These are phyloP conservation scores for Tuber melanosporum DNA, from an alignment of 495 filamentous ascomycete species.

Conservation along the genomic window DNA sequence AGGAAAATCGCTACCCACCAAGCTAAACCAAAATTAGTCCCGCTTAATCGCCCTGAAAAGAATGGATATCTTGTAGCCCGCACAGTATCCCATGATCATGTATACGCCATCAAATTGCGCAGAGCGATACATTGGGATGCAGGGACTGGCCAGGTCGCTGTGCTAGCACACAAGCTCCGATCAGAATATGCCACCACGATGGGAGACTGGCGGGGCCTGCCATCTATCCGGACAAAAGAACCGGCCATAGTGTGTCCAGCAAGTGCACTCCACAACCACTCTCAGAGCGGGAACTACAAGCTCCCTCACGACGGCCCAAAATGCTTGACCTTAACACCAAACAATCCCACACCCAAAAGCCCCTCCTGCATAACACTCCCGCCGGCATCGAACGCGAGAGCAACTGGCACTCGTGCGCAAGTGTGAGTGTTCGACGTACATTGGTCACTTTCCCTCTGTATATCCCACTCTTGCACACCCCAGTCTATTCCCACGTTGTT, in stretches of 20 bases:
- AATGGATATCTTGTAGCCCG: neutral
- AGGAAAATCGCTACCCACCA: neutral
- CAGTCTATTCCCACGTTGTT: neutral
- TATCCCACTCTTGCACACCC: neutral
- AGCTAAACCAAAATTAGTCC: neutral
- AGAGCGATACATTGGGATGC: neutral
- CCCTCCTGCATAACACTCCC: neutral
- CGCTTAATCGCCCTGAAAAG: neutral
- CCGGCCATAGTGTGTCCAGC: neutral
- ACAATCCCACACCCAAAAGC: neutral
- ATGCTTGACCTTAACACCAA: neutral
- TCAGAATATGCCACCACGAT: neutral
- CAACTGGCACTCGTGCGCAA: neutral
- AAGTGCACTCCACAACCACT: neutral
- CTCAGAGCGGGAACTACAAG: neutral
- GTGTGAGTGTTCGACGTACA: neutral
- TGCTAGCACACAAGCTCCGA: neutral
- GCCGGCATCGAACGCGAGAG: neutral
- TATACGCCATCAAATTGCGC: neutral
- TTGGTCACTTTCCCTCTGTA: neutral
- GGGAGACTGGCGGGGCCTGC: neutral
- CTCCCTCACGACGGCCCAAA: neutral
- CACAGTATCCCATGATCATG: neutral
- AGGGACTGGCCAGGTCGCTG: neutral
- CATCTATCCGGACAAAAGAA: neutral